Conservation (phyloP, 768 basidiomycete genomes). For the Suillus hirtellus region DNA sequence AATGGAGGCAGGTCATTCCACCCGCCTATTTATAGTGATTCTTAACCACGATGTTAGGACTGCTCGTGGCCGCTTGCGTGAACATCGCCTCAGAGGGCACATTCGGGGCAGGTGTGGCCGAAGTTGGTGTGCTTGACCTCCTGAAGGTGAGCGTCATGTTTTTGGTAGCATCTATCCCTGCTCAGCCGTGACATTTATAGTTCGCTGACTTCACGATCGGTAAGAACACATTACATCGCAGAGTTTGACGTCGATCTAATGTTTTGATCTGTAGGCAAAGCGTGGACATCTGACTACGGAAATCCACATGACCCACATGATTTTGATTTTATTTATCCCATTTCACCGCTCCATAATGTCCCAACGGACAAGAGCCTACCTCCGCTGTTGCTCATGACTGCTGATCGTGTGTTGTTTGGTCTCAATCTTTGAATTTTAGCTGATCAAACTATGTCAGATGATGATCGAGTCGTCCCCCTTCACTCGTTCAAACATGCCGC, state of each 20-base stretch:
- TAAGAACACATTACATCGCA: conserved; percentile 21
- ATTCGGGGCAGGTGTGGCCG: conserved; percentile 77
- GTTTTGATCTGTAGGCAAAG: conserved; percentile 46
- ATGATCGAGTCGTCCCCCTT: conserved; percentile 84
- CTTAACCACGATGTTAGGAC: conserved; percentile 41
- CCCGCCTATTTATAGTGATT: not conserved
- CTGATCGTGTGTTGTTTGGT: conserved; percentile 60
- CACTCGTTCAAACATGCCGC: conserved; percentile 86
- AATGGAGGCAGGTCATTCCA: conserved; percentile 62
- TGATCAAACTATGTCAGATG: conserved; percentile 46
- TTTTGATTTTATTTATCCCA: conserved; percentile 81
- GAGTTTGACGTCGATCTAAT: conserved; percentile 8
- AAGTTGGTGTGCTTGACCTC: conserved; percentile 81
- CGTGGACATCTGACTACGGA: conserved; percentile 82
- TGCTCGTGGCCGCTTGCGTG: conserved; percentile 82
- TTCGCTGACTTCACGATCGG: conserved; percentile 80
- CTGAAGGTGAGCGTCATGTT: conserved; percentile 54
- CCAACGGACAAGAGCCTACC: conserved; percentile 60
- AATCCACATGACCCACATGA: conserved; percentile 71
- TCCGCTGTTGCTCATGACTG: conserved; percentile 75
- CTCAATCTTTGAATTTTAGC: not conserved
- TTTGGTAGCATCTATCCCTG: not conserved
- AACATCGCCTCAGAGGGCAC: conserved; percentile 76
- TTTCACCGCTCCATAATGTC: conserved; percentile 84
- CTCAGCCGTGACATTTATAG: conserved; percentile 31